A percentile compares a stretch with the other conserved stretches of the same genome.
Evolutionary conservation across 1,139 yeast species (phyloP).

Genomic region (Scheffersomyces insectosa): DNA sequence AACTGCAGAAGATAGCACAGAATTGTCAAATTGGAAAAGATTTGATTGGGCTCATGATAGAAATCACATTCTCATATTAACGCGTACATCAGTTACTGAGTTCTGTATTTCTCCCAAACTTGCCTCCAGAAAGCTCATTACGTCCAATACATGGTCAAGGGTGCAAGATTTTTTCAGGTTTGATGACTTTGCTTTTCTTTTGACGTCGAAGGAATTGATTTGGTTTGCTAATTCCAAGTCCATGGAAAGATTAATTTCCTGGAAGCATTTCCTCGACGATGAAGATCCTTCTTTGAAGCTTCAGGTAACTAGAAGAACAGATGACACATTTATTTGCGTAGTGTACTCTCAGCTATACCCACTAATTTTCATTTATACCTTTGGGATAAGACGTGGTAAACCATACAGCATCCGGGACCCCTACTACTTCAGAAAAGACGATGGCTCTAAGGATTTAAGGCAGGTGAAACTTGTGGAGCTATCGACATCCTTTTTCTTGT

Average conservation of each 20-base stretch:
- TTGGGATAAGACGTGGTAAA: conserved; percentile 36
- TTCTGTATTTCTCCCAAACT: conserved; percentile 22
- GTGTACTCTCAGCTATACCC: conserved; percentile 45
- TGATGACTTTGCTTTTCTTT: conserved; percentile 37
- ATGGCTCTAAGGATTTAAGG: conserved; percentile 10
- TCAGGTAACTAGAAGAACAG: conserved; percentile 20
- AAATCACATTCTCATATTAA: conserved; percentile 37
- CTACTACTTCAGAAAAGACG: conserved; percentile 18
- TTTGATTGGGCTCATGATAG: conserved; percentile 44
- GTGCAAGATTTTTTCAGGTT: conserved; percentile 44
- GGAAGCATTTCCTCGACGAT: conserved; percentile 66
- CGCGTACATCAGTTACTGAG: conserved; percentile 45
- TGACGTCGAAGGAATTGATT: conserved; percentile 65
- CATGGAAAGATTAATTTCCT: conserved; percentile 51
- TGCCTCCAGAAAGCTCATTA: conserved; percentile 34
- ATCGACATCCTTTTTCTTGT: conserved; percentile 2
- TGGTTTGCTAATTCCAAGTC: conserved; percentile 35
- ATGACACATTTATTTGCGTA: conserved; percentile 25
- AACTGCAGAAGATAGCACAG: conserved; percentile 44
- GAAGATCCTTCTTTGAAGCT: conserved; percentile 57
- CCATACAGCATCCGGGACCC: conserved; percentile 48
- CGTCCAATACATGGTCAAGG: conserved; percentile 60
- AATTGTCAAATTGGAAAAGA: conserved; percentile 58
- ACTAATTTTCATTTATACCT: conserved; percentile 42
- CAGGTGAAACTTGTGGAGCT: conserved; percentile 10